Evolutionary conservation across 495 filamentous ascomycete genomes (phyloP).

Genomic region (Rhizodiscina lignyota): DNA sequence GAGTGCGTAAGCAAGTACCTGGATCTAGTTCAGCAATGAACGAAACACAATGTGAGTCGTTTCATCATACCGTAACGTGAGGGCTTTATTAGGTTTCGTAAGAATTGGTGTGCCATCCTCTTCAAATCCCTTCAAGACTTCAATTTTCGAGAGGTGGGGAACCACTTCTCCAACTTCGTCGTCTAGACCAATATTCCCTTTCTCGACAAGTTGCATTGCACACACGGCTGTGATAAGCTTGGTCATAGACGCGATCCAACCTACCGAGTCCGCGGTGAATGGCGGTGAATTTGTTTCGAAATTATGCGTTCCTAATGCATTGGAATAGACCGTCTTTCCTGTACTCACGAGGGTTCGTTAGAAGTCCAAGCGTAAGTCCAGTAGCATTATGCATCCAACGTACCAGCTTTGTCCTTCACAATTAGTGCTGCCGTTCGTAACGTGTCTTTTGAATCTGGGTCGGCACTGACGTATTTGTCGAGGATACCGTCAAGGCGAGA

Average conservation of each 20-base stretch:
- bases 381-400: neutral
- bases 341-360: neutral
- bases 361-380: neutral
- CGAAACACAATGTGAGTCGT: too few relatives aligned
- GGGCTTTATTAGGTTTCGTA: too few relatives aligned
- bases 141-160: slow-evolving; percentile 9
- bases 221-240: slow-evolving; percentile 20
- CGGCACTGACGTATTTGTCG: neutral
- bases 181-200: slow-evolving; percentile 16
- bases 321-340: neutral
- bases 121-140: neutral
- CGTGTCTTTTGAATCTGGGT: neutral
- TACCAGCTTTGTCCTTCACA: neutral
- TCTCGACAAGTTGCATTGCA: slow-evolving; percentile 18
- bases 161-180: slow-evolving; percentile 15
- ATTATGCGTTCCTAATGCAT: neutral
- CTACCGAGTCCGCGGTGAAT: slow-evolving; percentile 11
- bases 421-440: neutral
- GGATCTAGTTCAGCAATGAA: too few relatives aligned
- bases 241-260: slow-evolving; percentile 14
- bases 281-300: neutral
- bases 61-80: too few relatives aligned
- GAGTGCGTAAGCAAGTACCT: slow-evolving; percentile 35
- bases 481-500: neutral
- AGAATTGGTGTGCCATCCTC: too few relatives aligned